A percentile compares a stretch with the other conserved stretches of the same genome.
Evolutionary conservation across 108 stramenopile genomes (phyloP).

Genomic region (Mayamaea pseudoterrestris): DNA sequence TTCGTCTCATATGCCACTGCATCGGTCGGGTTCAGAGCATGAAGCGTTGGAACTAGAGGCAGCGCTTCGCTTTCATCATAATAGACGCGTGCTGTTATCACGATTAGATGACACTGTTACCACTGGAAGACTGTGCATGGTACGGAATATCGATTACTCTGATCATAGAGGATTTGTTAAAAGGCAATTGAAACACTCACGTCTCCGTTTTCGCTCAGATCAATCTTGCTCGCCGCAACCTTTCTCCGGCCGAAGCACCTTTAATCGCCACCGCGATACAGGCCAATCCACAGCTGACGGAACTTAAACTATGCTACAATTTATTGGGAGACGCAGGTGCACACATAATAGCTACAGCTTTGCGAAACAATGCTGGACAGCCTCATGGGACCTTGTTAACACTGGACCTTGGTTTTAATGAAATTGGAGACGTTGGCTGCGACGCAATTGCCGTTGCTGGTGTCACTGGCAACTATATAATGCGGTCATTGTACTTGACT

Average conservation of each 20-base stretch:
- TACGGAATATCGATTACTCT: constrained; percentile 6
- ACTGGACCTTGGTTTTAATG: constrained; percentile 69
- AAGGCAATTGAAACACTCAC: neutral
- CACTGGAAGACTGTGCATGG: constrained; percentile 22
- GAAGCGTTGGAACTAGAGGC: too few relatives aligned
- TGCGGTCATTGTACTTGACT: constrained; percentile 51
- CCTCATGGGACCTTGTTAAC: constrained; percentile 51
- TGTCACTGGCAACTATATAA: constrained; percentile 41
- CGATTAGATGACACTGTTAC: constrained; percentile 7
- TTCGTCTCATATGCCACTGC: too few relatives aligned
- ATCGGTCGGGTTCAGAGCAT: too few relatives aligned
- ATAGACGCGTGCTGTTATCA: constrained; percentile 9
- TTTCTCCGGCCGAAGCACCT: constrained; percentile 31
- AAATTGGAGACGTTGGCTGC: constrained; percentile 64
- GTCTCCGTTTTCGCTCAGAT: constrained; percentile 19
- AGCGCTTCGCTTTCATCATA: too few relatives aligned
- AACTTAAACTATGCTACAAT: constrained; percentile 72
- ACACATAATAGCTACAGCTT: constrained; percentile 40
- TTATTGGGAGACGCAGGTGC: constrained; percentile 52
- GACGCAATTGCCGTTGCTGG: constrained; percentile 36
- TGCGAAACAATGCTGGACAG: constrained; percentile 17
- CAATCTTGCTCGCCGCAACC: constrained; percentile 55
- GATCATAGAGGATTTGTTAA: neutral
- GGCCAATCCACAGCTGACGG: constrained; percentile 47
- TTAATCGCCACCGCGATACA: constrained; percentile 34